Evolutionary conservation across 768 basidiomycete species (phyloP), one percentile per base, ranked within the genome.

Genomic region (Glaciozyma antarctica): DNA sequence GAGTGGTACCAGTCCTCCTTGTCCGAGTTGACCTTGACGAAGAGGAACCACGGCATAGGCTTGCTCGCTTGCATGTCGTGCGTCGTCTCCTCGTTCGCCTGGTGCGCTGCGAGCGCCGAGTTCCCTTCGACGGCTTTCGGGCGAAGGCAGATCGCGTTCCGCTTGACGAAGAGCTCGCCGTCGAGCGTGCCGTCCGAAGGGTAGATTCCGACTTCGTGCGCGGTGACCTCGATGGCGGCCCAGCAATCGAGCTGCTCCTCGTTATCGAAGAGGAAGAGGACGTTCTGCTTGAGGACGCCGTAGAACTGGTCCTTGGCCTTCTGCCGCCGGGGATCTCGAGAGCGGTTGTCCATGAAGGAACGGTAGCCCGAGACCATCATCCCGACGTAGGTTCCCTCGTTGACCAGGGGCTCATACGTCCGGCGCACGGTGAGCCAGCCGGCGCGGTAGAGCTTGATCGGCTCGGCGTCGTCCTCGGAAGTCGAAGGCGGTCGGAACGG

Each of bases 1-100:
- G 89, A 81, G 44, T 90, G 78, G 75, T 91, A 72, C 90, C 92
- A 98, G 77, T 99, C 94, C 77, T 99, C 95, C 89, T 97, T 95
- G 74, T 91, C 88, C 61, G 85, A 79, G 76, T 86, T 90, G 34
- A 84, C 86, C 67, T 86, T 85, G 24, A 90, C 85, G 77, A 97
- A 97, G 72, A 99, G 84, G 79, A 87, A 99, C 91, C 92, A 97
- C 3, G 81, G 77, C 13, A 78, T 71, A 69, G 84, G 78, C 59
- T 81, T 68, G 1, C 82, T 80, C 74, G 84, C 80, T 66, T 84
- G 82, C 65, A 60, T 7, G 34, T 64, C 60, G 54, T 71, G 58
- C 12, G 55, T 54, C 22, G 49, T 53, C 41, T 65, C 64, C 34
- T 70, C 71, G 8, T 65, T 22, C 4, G 45, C 38, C 5, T n/a